These are phyloP conservation scores for Scalesia atractyloides DNA, from an alignment of 129 eudicot species.

Conservation along the genomic window DNA sequence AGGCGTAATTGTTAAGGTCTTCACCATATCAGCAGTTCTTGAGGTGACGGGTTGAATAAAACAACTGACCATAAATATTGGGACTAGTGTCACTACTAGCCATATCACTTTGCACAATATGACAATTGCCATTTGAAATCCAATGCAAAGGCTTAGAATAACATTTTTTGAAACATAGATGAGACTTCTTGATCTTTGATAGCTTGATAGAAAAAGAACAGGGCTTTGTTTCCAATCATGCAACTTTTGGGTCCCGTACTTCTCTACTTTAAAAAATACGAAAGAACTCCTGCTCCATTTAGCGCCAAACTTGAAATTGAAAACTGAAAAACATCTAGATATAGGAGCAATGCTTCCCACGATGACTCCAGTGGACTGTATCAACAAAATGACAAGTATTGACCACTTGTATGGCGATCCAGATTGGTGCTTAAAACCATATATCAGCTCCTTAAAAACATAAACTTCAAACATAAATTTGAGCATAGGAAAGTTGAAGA, in stretches of 20 bases:
- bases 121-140: slow-evolving; percentile 13
- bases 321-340: no score
- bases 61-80: neutral
- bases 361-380: no score
- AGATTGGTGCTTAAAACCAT: neutral
- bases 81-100: neutral
- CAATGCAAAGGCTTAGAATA: slow-evolving; percentile 11
- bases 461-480: no score
- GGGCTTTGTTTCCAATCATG: slow-evolving; percentile 24
- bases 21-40: no score
- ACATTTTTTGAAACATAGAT: neutral
- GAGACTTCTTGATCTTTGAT: neutral
- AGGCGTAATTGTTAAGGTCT: no score
- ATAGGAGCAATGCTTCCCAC: no score
- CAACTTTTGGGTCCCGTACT: slow-evolving; percentile 26
- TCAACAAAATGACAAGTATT: no score
- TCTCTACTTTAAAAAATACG: neutral
- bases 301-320: no score
- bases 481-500: no score
- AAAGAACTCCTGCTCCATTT: neutral
- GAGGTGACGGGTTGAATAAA: no score
- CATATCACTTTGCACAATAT: slow-evolving; percentile 16
- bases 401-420: no score
- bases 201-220: neutral
- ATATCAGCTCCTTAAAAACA: no score